Evolutionary conservation across 2,329 filamentous ascomycete species (phyloP).

Genomic region (Lithohypha guttulata): DNA sequence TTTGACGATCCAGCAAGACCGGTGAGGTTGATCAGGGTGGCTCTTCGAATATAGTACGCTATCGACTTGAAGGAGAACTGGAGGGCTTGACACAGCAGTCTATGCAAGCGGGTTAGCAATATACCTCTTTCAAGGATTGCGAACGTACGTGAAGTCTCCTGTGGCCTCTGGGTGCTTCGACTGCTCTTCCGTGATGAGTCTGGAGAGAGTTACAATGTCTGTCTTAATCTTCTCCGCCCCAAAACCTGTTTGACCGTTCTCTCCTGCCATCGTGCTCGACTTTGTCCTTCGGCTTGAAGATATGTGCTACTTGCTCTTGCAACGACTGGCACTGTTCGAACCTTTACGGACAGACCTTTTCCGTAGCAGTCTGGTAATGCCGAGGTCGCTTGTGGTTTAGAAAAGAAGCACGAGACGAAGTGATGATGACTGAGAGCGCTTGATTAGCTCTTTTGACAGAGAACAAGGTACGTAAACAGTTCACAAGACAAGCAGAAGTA

Average conservation of each 20-base stretch:
- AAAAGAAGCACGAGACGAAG: no score
- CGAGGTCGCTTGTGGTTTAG: no score
- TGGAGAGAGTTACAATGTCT: constrained; percentile 87
- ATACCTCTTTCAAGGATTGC: neutral
- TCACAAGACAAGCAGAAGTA: no score
- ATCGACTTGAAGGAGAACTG: constrained; percentile 99
- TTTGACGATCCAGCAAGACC: constrained; percentile 92
- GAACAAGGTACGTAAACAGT: no score
- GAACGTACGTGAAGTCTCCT: constrained; percentile 87
- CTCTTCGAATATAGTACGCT: constrained; percentile 96
- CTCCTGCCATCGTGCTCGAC: neutral
- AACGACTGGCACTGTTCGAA: no score
- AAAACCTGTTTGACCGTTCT: constrained; percentile 42
- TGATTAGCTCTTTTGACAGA: no score
- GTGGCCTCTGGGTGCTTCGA: constrained; percentile 86
- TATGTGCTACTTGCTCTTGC: no score
- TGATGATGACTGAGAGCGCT: no score
- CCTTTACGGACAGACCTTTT: no score
- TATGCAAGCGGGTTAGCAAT: constrained; percentile 29
- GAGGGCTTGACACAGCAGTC: constrained; percentile 89
- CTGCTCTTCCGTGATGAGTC: constrained; percentile 95
- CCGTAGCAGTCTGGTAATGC: no score
- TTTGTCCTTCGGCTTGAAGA: no score
- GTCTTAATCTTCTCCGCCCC: constrained; percentile 77
- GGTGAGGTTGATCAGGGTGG: constrained; percentile 87